Percentiles rank a stretch among this genome's conserved stretches.
phyloP scores from a whole-genome alignment of 306 rosid species.

The Quercus agrifolia region DNA sequence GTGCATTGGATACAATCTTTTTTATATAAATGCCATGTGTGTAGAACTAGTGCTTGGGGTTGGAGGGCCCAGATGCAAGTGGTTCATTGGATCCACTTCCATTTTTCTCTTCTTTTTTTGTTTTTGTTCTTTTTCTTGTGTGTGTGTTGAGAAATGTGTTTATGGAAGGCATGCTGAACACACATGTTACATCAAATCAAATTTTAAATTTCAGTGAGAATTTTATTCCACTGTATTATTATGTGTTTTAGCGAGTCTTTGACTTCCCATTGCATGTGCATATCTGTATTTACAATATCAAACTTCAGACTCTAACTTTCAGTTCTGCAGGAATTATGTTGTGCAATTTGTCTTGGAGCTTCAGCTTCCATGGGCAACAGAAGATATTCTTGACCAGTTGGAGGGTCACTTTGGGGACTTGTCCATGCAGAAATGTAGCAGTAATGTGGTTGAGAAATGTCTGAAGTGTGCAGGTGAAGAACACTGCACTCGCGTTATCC shows the following conservation, averaged over 20 bases:
- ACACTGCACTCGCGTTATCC: slow-evolving; percentile 10
- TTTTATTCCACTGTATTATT: not conserved
- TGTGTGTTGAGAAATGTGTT: not conserved
- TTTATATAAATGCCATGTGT: not conserved
- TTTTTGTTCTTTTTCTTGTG: no score
- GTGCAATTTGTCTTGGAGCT: slow-evolving; percentile 51
- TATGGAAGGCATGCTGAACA: not conserved
- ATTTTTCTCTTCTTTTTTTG: no score
- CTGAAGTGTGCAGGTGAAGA: slow-evolving; percentile 34
- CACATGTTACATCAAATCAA: not conserved
- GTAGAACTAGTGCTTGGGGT: not conserved
- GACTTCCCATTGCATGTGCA: not conserved
- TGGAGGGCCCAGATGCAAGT: not conserved
- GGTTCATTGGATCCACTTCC: not conserved
- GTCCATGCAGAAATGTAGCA: slow-evolving; percentile 54
- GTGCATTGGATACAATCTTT: no score
- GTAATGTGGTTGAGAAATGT: slow-evolving; percentile 56
- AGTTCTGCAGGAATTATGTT: slow-evolving; percentile 55
- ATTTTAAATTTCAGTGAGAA: not conserved
- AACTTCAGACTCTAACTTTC: slow-evolving; percentile 3
- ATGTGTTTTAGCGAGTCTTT: not conserved
- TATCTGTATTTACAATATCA: not conserved
- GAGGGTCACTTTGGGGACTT: slow-evolving; percentile 46
- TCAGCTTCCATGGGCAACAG: slow-evolving; percentile 40
- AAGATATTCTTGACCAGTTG: slow-evolving; percentile 32